A percentile compares a stretch with the other conserved stretches of the same genome.
phyloP scores from a whole-genome alignment of 106 monocot genomes.

The Alisma plantagoaquatica region DNA sequence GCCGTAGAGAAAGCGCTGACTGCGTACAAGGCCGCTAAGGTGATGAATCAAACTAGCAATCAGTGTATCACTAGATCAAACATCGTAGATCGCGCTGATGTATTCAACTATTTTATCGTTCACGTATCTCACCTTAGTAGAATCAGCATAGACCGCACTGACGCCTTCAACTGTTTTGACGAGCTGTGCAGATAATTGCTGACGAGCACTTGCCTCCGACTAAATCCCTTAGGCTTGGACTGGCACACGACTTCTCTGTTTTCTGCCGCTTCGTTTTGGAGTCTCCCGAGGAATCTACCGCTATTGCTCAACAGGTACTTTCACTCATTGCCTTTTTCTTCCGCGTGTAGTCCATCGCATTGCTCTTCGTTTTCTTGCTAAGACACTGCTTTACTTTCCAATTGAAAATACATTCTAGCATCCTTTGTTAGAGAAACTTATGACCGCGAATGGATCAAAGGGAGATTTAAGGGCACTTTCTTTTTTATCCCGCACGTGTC shows the following conservation, averaged over 20 bases:
- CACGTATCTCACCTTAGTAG: background rate
- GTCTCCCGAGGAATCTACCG: background rate
- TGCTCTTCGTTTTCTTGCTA: no score
- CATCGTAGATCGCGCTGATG: background rate
- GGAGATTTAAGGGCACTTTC: no score
- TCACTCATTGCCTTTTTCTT: no score
- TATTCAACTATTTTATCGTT: background rate
- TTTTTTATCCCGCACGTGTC: no score
- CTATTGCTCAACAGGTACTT: background rate
- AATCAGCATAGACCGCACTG: background rate
- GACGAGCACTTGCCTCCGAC: background rate
- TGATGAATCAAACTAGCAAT: background rate
- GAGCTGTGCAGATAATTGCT: background rate
- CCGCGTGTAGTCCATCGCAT: no score
- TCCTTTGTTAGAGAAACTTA: no score
- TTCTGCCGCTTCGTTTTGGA: background rate
- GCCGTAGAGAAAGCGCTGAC: background rate
- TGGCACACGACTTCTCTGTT: background rate
- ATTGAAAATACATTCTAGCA: no score
- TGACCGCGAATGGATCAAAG: no score
- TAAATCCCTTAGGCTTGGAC: background rate
- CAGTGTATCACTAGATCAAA: background rate
- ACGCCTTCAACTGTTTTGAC: background rate
- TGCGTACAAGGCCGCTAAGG: background rate
- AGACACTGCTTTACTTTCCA: no score